Evolutionary conservation across 805 yeast species (phyloP).

Genomic region (Starmerella lactis-condensi): DNA sequence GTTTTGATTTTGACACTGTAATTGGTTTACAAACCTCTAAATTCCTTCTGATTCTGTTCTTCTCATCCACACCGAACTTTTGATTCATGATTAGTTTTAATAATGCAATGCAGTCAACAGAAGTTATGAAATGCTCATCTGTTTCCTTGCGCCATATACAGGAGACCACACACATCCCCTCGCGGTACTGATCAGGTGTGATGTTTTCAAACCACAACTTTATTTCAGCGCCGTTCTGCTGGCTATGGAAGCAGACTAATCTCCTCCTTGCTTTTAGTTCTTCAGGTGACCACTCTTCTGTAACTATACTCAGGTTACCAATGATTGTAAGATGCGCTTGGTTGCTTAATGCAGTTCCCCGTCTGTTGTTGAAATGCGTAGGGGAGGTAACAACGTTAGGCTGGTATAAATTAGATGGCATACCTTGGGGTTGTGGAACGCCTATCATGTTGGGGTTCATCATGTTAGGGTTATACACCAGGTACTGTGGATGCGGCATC

Average conservation of each 20-base stretch:
- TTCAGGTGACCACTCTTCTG: conserved; percentile 28
- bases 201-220: conserved; percentile 23
- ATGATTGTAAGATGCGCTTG: conserved; percentile 8
- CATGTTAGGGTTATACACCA: no score
- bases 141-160: conserved; percentile 42
- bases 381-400: no score
- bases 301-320: conserved; percentile 22
- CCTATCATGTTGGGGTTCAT: not conserved
- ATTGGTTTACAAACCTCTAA: conserved; percentile 44
- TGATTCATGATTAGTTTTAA: conserved; percentile 37
- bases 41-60: conserved; percentile 49
- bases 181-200: conserved; percentile 23
- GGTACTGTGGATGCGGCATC: no score
- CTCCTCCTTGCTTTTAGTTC: conserved; percentile 29
- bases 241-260: conserved; percentile 29
- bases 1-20: conserved; percentile 35
- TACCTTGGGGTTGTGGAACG: no score
- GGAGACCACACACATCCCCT: conserved; percentile 31
- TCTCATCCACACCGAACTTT: conserved; percentile 47
- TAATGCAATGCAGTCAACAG: conserved; percentile 42
- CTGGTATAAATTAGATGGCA: no score
- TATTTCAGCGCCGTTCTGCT: conserved; percentile 17
- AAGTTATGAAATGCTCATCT: conserved; percentile 36
- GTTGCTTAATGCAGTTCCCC: not conserved
- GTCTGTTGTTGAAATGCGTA: no score